Evolutionary conservation across 768 basidiomycete species (phyloP).

Genomic region (Gloeostereum incarnatum): DNA sequence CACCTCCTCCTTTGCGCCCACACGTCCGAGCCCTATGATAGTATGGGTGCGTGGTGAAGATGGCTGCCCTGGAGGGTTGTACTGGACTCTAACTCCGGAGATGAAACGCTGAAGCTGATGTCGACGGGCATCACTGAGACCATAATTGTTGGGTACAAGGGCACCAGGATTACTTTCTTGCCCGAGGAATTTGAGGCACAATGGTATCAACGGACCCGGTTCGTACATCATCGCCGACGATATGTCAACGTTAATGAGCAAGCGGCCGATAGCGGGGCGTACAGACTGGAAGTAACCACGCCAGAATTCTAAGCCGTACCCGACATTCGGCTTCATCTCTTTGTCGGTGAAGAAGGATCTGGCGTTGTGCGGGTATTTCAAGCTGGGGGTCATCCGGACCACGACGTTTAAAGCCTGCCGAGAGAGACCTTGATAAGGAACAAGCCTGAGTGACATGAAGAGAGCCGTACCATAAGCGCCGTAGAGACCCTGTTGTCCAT

Average conservation of each 20-base stretch:
- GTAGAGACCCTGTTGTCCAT: conserved; percentile 49
- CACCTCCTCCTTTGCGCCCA: conserved; percentile 12
- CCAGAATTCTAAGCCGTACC: conserved; percentile 45
- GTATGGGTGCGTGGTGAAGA: conserved; percentile 23
- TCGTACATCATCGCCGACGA: conserved; percentile 41
- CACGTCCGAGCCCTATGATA: conserved; percentile 34
- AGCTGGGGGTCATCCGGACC: conserved; percentile 46
- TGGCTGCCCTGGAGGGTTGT: conserved; percentile 7
- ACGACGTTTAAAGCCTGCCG: conserved; percentile 50
- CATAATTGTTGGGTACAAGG: conserved; percentile 24
- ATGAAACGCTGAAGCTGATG: conserved; percentile 40
- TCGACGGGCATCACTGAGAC: conserved; percentile 40
- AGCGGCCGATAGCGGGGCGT: conserved; percentile 42
- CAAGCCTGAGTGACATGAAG: conserved; percentile 2
- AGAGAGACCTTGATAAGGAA: conserved; percentile 4
- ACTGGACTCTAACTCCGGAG: conserved; percentile 27
- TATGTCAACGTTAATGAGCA: conserved; percentile 54
- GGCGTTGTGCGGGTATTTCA: conserved; percentile 50
- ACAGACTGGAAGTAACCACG: conserved; percentile 57
- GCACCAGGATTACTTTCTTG: conserved; percentile 15
- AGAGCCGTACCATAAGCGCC: conserved; percentile 42
- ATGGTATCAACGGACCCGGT: conserved; percentile 31
- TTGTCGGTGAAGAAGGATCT: conserved; percentile 49
- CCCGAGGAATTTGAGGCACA: conserved; percentile 37
- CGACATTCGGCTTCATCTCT: conserved; percentile 32